Conservation (phyloP, 1,139 yeast species). For the Pichia sp. region DNA sequence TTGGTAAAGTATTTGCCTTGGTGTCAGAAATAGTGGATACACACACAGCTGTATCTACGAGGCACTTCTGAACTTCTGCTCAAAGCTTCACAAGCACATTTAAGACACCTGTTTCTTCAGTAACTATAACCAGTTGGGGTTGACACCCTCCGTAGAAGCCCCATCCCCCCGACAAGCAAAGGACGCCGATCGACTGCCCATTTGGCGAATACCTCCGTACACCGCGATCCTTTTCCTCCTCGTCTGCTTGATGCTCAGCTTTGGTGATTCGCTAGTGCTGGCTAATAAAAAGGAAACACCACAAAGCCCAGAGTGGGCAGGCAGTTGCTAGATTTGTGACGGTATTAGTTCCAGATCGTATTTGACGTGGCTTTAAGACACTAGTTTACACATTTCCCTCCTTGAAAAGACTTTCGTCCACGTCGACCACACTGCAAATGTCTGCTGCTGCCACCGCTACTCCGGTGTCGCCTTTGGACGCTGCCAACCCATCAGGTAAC, state of each 20-base stretch:
- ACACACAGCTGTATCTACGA: too few species aligned
- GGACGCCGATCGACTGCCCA: not conserved
- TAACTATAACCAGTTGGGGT: too few species aligned
- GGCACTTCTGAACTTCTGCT: too few species aligned
- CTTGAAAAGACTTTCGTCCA: too few species aligned
- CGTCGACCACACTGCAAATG: not conserved
- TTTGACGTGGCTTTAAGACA: too few species aligned
- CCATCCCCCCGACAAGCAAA: not conserved
- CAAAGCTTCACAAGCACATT: too few species aligned
- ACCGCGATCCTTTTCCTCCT: not conserved
- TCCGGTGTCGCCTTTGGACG: not conserved
- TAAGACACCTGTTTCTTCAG: too few species aligned
- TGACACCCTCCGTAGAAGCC: too few species aligned
- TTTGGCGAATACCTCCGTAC: not conserved
- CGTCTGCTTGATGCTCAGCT: not conserved
- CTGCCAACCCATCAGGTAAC: not conserved
- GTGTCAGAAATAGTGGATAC: too few species aligned
- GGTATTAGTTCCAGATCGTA: too few species aligned
- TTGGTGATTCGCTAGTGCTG: not conserved
- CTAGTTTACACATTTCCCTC: not conserved
- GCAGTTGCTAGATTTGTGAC: not conserved
- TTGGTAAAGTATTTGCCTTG: too few species aligned
- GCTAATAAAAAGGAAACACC: not conserved
- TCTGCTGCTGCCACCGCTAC: not conserved
- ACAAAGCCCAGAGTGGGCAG: not conserved